Evolutionary conservation across 305 asterid species (phyloP).

Genomic region (Euphrasia arctica): DNA sequence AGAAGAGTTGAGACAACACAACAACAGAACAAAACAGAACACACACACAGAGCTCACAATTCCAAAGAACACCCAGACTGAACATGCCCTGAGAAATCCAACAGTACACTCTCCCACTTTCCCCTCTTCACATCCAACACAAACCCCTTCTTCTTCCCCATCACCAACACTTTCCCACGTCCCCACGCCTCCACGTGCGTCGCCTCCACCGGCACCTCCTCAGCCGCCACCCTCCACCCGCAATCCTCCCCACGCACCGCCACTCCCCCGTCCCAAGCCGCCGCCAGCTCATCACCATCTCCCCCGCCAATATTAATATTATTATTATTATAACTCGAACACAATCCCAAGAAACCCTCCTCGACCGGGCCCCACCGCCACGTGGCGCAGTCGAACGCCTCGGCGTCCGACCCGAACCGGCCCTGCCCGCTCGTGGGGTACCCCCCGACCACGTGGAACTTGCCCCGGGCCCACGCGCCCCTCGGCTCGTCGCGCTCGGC

Average conservation of each 20-base stretch:
- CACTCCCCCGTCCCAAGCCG: too few relatives aligned
- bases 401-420: slow-evolving; percentile 42
- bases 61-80: slow-evolving; percentile 72
- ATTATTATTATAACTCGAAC: too few relatives aligned
- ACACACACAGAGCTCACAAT: slow-evolving; percentile 27
- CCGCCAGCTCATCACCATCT: too few relatives aligned
- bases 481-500: slow-evolving; percentile 69
- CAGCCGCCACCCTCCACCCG: too few relatives aligned
- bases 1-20: too few relatives aligned
- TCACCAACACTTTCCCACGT: too few relatives aligned
- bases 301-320: too few relatives aligned
- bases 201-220: too few relatives aligned
- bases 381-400: slow-evolving; percentile 41
- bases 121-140: slow-evolving; percentile 40
- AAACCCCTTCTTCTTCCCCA: too few relatives aligned
- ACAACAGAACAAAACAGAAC: too few relatives aligned
- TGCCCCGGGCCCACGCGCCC: slow-evolving; percentile 44
- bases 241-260: too few relatives aligned
- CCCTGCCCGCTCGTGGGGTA: slow-evolving; percentile 70
- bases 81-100: slow-evolving; percentile 57
- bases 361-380: slow-evolving; percentile 52
- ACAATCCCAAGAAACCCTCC: slow-evolving; percentile 46
- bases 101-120: slow-evolving; percentile 51
- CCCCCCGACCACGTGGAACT: slow-evolving; percentile 72
- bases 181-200: too few relatives aligned